These are phyloP conservation scores for Pythium periplocum DNA, from an alignment of 352 stramenopile genomes.

Conservation along the genomic window DNA sequence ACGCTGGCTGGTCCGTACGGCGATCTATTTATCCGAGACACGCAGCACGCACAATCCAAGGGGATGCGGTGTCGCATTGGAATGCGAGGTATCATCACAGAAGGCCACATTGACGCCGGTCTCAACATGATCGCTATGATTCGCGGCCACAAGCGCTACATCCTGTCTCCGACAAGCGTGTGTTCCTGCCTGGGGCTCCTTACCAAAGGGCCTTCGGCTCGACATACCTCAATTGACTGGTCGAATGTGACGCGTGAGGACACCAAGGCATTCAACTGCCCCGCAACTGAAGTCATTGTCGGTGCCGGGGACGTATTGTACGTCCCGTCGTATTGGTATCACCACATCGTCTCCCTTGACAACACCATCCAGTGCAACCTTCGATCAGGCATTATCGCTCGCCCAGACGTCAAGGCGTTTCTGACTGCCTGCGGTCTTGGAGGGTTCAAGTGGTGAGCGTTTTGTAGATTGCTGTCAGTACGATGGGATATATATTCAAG, in stretches of 20 bases:
- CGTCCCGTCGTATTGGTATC: slow-evolving; percentile 93
- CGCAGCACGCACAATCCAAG: slow-evolving; percentile 19
- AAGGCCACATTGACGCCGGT: slow-evolving; percentile 91
- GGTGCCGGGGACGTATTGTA: slow-evolving; percentile 92
- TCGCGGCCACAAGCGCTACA: slow-evolving; percentile 88
- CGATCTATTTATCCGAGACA: slow-evolving; percentile 50
- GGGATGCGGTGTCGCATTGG: slow-evolving; percentile 85
- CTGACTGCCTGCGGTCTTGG: slow-evolving; percentile 34
- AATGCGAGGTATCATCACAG: slow-evolving; percentile 91
- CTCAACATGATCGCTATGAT: slow-evolving; percentile 94
- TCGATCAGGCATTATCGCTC: slow-evolving; percentile 43
- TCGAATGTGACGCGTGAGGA: slow-evolving; percentile 36
- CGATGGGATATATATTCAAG: too few species aligned
- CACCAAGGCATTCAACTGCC: slow-evolving; percentile 36
- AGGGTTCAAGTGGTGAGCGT: neutral
- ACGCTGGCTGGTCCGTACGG: slow-evolving; percentile 33
- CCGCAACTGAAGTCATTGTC: slow-evolving; percentile 88
- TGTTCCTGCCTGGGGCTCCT: slow-evolving; percentile 80
- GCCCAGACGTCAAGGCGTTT: slow-evolving; percentile 29
- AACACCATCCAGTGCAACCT: slow-evolving; percentile 95
- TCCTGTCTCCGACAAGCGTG: slow-evolving; percentile 87
- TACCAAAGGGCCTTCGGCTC: slow-evolving; percentile 63
- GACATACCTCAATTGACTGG: slow-evolving; percentile 93
- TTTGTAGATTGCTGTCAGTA: too few species aligned
- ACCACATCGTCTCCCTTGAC: slow-evolving; percentile 94